A percentile compares a stretch with the other conserved stretches of the same genome.
phyloP scores from a whole-genome alignment of 192 early-diverging fungal species.

The Coemansia sp. region DNA sequence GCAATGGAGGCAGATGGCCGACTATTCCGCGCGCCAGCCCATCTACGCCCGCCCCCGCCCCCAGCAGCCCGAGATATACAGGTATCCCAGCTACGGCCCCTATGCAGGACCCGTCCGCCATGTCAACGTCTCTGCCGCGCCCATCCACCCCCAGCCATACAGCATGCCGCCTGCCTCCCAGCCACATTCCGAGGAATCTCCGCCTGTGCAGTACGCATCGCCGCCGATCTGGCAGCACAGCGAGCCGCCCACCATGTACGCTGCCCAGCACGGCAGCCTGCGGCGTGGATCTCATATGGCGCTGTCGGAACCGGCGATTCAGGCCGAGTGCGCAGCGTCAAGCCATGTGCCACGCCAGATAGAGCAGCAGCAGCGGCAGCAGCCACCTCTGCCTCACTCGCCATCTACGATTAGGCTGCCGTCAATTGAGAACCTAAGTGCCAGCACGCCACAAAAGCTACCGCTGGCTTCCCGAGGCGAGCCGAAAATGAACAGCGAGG shows the following conservation, averaged over 20 bases:
- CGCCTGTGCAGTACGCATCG: not conserved
- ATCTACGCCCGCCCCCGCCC: slow-evolving; percentile 24
- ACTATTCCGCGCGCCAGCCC: not conserved
- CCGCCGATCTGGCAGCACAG: slow-evolving; percentile 43
- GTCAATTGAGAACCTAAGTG: slow-evolving; percentile 27
- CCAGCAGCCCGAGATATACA: slow-evolving; percentile 34
- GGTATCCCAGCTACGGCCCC: slow-evolving; percentile 44
- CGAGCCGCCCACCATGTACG: slow-evolving; percentile 29
- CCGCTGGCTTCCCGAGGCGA: slow-evolving; percentile 1
- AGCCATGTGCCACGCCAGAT: not conserved
- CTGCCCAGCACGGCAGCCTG: not conserved
- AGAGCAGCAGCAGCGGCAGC: slow-evolving; percentile 8
- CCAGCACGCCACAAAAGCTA: slow-evolving; percentile 5
- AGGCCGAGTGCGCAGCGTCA: not conserved
- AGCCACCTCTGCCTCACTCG: slow-evolving; percentile 2
- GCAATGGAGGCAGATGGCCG: slow-evolving; percentile 14
- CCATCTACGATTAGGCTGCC: slow-evolving; percentile 23
- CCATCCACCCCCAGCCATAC: not conserved
- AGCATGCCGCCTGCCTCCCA: not conserved
- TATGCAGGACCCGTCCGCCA: slow-evolving; percentile 40
- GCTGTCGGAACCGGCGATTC: slow-evolving; percentile 5
- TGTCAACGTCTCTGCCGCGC: slow-evolving; percentile 18
- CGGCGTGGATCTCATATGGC: slow-evolving; percentile 7
- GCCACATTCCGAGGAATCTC: not conserved
- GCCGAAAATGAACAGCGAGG: slow-evolving; percentile 46